Evolutionary conservation across 1,284 basidiomycete species (phyloP), one percentile per base, ranked within the genome.

Genomic region (Ustilago nuda): DNA sequence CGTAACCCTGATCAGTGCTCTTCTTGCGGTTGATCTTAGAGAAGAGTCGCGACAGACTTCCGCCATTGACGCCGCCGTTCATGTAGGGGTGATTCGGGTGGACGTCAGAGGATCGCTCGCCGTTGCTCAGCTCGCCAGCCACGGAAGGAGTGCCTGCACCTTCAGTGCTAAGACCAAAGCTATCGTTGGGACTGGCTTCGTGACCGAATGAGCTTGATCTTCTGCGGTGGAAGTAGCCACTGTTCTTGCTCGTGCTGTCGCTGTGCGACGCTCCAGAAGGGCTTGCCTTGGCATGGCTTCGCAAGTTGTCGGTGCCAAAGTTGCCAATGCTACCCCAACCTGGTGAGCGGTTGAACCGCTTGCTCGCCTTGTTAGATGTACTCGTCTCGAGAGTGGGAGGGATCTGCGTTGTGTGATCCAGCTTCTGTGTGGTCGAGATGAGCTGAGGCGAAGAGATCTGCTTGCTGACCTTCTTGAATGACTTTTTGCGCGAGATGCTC

Each of bases 191-290:
- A 15, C 51, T 63, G 17, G 66, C 67, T 23, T 71, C 68, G 60
- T 82, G 74, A 27, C 80, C 80, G 39, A 82, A 82, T 4, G 79
- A 81, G 66, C 76, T 79, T 27, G 79, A 81, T 35, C 74, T 51
- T 27, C 80, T 64, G 3, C 67, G 69, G 37, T 79, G 73, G n/a
- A 65, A 65, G 52, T 66, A 63, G 3, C 43, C 43, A 51, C 60
- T 61, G 62, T 46, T 45, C 45, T 64, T 65, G 57, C 62, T 52
- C n/a, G 58, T 33, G 36, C 66, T 73, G 23, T 58, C 61, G 53
- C 57, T 60, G 2, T 52, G 56, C 46, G 70, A 66, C 3, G 56
- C 36, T 3, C 48, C 52, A 2, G 58, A 58, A 2, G 60, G 56
- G 27, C 60, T 69, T 8, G 60, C 61, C 43, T 72, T 69, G 46